Base-by-base conservation (phyloP, 169 alveolate genomes). In the Cryptosporidium felis region DNA sequence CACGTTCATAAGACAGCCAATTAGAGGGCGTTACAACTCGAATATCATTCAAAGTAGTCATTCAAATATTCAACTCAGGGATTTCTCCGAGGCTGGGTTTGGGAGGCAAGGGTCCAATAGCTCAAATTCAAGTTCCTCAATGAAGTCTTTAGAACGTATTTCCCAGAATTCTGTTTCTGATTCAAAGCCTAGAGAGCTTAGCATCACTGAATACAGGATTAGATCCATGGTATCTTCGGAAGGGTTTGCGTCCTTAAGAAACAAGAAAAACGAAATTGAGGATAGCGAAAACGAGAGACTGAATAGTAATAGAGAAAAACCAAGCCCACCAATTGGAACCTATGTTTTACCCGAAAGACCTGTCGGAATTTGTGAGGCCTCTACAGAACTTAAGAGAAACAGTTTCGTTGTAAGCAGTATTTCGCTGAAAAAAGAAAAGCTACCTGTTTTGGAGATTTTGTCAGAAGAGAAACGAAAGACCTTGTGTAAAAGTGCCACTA, bases 231-330 rank as follows among this genome's bases (percentile, higher is more conserved):
- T 28, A 2, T 56, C 63, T 56, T 56, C 63, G 6, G 63, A 56
- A 12, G 32, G 41, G 8, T 30, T 56, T 18, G 32, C n/a, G n/a
- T 56, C 63, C 1, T 56, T 42, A 2, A 12, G 9, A 28, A 56
- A 26, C n/a, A 21, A 56, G 42, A 28, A 30, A 3, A 28, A 28
- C 23, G 63, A 56, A 28, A 26, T 56, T 21, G 81, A 47, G 18
- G 62, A 65, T 12, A 65, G 81, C 5, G 81, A 65, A 45, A 65
- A 65, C 36, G 81, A 65, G 32, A 47, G 81, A 44, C n/a, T 65
- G 16, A 65, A 65, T 47, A 65, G 62, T 65, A 65, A 46, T n/a
- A 65, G 81, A 46, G 45, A 46, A 2, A 45, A 14, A 10, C 10
- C 9, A 2, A 21, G 46, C 6, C 38, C 34, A 5, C 34, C 81